Evolutionary conservation across 352 stramenopile species (phyloP).

Genomic region (Halophytophthora polymorphica): DNA sequence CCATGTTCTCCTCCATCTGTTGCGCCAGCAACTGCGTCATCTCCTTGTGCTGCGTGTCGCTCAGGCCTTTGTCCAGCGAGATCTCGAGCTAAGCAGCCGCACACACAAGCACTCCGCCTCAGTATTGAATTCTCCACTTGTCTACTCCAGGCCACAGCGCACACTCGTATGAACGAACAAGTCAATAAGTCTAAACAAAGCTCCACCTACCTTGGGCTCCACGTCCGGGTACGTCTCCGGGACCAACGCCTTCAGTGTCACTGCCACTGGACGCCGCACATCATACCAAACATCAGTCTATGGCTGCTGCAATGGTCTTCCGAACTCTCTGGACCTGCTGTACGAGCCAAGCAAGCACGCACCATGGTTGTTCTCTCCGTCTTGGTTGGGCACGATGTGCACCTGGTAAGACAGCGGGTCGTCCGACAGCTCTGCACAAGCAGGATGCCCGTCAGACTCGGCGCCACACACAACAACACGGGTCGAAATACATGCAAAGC

Average conservation of each 20-base stretch:
- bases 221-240: slow-evolving; percentile 79
- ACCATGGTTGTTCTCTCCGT: slow-evolving; percentile 83
- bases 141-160: not conserved
- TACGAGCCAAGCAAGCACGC: slow-evolving; percentile 4
- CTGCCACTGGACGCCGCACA: slow-evolving; percentile 36
- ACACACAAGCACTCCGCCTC: not conserved
- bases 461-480: not conserved
- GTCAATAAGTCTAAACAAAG: not conserved
- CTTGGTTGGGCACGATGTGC: slow-evolving; percentile 81
- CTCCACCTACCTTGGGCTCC: slow-evolving; percentile 43
- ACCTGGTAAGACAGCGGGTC: slow-evolving; percentile 71
- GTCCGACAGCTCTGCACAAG: slow-evolving; percentile 64
- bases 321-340: too few species aligned
- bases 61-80: slow-evolving; percentile 74
- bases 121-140: not conserved
- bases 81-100: slow-evolving; percentile 50
- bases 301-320: too few species aligned
- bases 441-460: slow-evolving; percentile 3
- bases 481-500: not conserved
- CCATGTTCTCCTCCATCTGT: slow-evolving; percentile 77
- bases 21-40: slow-evolving; percentile 57
- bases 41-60: slow-evolving; percentile 77
- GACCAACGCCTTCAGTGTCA: slow-evolving; percentile 74
- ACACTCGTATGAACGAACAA: not conserved
- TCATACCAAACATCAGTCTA: not conserved